These are phyloP conservation scores for Globisporangium recalcitrans DNA, from an alignment of 352 stramenopile species.

Conservation along the genomic window DNA sequence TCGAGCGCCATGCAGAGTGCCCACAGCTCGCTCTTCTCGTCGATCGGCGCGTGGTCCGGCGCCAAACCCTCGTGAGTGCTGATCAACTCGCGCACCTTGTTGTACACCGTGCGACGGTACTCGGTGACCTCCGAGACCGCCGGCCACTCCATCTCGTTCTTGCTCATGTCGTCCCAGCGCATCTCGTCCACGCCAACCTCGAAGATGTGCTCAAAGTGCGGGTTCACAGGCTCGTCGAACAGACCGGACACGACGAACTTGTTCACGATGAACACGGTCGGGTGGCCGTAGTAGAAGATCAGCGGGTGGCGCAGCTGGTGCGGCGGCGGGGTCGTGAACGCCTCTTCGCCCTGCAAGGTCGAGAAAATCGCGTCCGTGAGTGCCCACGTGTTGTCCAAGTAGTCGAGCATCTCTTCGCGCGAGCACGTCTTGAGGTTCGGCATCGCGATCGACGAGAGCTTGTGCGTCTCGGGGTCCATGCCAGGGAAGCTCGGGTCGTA, in stretches of 20 bases:
- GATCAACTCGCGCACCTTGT: slow-evolving; percentile 83
- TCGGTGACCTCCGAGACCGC: slow-evolving; percentile 85
- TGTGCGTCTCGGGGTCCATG: slow-evolving; percentile 30
- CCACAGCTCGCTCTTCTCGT: slow-evolving; percentile 88
- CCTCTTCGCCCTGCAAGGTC: slow-evolving; percentile 85
- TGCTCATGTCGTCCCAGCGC: slow-evolving; percentile 98
- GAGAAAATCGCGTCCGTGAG: slow-evolving; percentile 93
- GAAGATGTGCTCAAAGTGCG: slow-evolving; percentile 94
- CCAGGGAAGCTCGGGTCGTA: slow-evolving; percentile 57
- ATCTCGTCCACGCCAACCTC: slow-evolving; percentile 98
- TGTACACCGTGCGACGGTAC: slow-evolving; percentile 92
- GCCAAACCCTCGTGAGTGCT: slow-evolving; percentile 84
- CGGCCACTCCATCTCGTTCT: slow-evolving; percentile 95
- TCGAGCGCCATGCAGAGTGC: slow-evolving; percentile 93
- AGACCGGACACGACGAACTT: slow-evolving; percentile 93
- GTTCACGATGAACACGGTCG: slow-evolving; percentile 95
- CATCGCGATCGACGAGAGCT: slow-evolving; percentile 65
- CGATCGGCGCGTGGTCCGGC: slow-evolving; percentile 67
- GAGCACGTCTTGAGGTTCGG: slow-evolving; percentile 82
- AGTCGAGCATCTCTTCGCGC: slow-evolving; percentile 86
- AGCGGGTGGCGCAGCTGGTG: slow-evolving; percentile 94
- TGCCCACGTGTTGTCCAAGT: slow-evolving; percentile 95
- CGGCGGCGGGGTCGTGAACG: slow-evolving; percentile 88
- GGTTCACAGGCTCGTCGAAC: slow-evolving; percentile 83
- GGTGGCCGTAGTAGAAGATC: slow-evolving; percentile 98